Evolutionary conservation across 2,329 filamentous ascomycete genomes (phyloP).

Genomic region (Taxawa tesnikishii): DNA sequence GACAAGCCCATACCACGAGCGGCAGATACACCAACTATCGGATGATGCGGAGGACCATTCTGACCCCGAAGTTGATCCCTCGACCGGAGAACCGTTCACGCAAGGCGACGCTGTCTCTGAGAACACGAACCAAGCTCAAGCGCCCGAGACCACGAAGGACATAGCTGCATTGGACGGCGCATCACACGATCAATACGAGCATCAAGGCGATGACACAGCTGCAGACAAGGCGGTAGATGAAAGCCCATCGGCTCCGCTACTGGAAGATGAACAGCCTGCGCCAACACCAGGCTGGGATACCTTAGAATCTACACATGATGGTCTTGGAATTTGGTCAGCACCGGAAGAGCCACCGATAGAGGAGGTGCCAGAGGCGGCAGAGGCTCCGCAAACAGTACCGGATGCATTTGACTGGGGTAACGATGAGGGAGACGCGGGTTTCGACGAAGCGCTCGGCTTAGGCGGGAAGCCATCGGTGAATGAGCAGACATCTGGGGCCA

Average conservation of each 20-base stretch:
- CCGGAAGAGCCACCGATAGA: not conserved
- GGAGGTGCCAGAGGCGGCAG: not conserved
- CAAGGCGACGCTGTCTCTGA: constrained; percentile 22
- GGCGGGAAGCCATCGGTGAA: not conserved
- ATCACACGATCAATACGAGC: constrained; percentile 28
- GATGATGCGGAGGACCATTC: not conserved
- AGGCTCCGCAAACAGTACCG: constrained; percentile 1
- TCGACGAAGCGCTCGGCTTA: constrained; percentile 4
- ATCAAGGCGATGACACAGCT: constrained; percentile 31
- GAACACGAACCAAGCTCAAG: constrained; percentile 23
- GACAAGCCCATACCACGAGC: not conserved
- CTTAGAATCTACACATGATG: constrained; percentile 5
- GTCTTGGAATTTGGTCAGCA: not conserved
- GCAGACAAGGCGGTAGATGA: constrained; percentile 34
- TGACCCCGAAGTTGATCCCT: constrained; percentile 3
- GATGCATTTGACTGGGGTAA: constrained; percentile 9
- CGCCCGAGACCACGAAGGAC: constrained; percentile 18
- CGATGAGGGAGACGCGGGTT: constrained; percentile 6
- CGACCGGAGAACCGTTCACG: constrained; percentile 25
- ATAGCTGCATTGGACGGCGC: constrained; percentile 14
- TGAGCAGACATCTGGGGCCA: not conserved
- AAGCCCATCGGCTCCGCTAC: constrained; percentile 26
- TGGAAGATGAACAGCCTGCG: constrained; percentile 24
- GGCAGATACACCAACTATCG: not conserved
- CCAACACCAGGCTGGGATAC: constrained; percentile 15